Evolutionary conservation across 495 filamentous ascomycete genomes (phyloP).

Genomic region (Penicillium lividum): DNA sequence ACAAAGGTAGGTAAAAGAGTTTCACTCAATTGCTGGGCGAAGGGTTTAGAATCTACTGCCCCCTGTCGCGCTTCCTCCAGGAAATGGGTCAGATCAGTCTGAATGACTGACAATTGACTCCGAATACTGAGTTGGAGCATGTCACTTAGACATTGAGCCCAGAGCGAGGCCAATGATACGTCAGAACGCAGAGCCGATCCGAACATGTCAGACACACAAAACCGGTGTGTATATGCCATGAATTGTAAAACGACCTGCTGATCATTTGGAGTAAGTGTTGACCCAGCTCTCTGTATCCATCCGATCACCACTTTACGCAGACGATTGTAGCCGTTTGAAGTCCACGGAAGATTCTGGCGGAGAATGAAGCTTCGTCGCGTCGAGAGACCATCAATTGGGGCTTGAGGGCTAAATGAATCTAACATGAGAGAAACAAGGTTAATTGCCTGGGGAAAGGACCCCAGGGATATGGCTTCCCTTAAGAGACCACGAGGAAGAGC

Average conservation of each 20-base stretch:
- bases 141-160: conserved; percentile 34
- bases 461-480: conserved; percentile 25
- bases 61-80: conserved; percentile 25
- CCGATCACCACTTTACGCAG: conserved; percentile 33
- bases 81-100: conserved; percentile 28
- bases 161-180: conserved; percentile 27
- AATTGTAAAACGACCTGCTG: conserved; percentile 26
- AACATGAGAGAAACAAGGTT: conserved; percentile 30
- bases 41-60: conserved; percentile 12
- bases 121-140: conserved; percentile 26
- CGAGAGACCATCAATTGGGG: background rate
- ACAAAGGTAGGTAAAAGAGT: conserved; percentile 29
- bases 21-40: conserved; percentile 20
- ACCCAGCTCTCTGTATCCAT: conserved; percentile 26
- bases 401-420: conserved; percentile 29
- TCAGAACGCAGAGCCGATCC: conserved; percentile 22
- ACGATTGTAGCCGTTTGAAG: conserved; percentile 39
- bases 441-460: conserved; percentile 28
- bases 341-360: conserved; percentile 38
- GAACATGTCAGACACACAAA: conserved; percentile 18
- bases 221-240: conserved; percentile 22
- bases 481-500: conserved; percentile 33
- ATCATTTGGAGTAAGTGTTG: conserved; percentile 19
- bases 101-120: conserved; percentile 23
- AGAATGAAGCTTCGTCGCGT: conserved; percentile 19